These are phyloP conservation scores for Passiflora organensis DNA, from an alignment of 345 rosid genomes.

Conservation along the genomic window DNA sequence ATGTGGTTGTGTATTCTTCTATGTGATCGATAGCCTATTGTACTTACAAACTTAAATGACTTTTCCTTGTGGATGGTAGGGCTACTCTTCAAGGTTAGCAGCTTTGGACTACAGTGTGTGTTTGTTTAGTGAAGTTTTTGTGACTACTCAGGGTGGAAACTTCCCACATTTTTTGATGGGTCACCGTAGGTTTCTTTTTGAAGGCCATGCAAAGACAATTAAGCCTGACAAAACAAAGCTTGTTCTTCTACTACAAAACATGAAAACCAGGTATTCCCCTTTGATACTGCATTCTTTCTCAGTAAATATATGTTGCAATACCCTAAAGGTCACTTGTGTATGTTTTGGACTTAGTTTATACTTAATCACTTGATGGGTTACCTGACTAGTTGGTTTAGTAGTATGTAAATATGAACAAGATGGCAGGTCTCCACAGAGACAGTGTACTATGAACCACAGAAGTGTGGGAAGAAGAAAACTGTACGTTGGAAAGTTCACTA, in stretches of 20 bases:
- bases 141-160: constrained; percentile 93
- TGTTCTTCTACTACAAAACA: constrained; percentile 68
- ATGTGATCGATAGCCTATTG: too few relatives aligned
- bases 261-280: constrained; percentile 54
- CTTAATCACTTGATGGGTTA: not conserved
- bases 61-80: constrained; percentile 37
- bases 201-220: constrained; percentile 86
- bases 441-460: not conserved
- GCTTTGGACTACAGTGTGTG: constrained; percentile 89
- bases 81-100: constrained; percentile 85
- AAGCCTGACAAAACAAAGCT: constrained; percentile 83
- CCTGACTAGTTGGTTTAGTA: not conserved
- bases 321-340: not conserved
- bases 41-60: constrained; percentile 3
- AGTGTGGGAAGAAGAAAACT: too few relatives aligned
- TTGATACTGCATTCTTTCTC: constrained; percentile 1
- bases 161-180: constrained; percentile 97
- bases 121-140: constrained; percentile 84
- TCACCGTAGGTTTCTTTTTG: constrained; percentile 76
- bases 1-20: too few relatives aligned
- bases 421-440: not conserved
- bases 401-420: not conserved
- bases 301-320: not conserved
- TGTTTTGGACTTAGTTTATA: not conserved
- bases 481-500: too few relatives aligned